Percentiles rank a stretch among this genome's conserved stretches.
Evolutionary conservation across 805 yeast species (phyloP).

Genomic region (Cyberlindnera veronae): DNA sequence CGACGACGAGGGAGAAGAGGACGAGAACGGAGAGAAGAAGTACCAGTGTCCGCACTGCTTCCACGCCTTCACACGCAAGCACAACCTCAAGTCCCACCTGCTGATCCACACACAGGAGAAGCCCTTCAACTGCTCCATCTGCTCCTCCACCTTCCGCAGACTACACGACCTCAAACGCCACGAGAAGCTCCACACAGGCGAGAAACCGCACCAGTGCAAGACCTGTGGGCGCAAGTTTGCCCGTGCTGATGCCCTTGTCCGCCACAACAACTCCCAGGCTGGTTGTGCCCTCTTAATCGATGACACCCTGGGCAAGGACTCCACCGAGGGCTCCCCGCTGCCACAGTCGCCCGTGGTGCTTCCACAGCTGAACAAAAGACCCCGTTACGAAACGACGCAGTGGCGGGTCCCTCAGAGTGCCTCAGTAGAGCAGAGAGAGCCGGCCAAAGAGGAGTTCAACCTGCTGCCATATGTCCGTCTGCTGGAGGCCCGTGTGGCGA

Average conservation of each 20-base stretch:
- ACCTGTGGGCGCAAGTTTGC: conserved; percentile 66
- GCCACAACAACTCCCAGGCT: conserved; percentile 55
- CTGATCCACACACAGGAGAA: conserved; percentile 62
- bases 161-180: conserved; percentile 77
- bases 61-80: conserved; percentile 66
- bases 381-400: not conserved
- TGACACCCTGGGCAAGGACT: conserved; percentile 1
- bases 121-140: conserved; percentile 60
- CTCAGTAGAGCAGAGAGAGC: too few species aligned
- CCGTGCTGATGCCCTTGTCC: conserved; percentile 67
- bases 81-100: conserved; percentile 69
- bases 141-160: conserved; percentile 62
- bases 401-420: not conserved
- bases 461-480: conserved; percentile 22
- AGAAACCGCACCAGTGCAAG: conserved; percentile 60
- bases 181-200: conserved; percentile 72
- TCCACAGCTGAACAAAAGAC: too few species aligned
- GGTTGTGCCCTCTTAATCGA: conserved; percentile 24
- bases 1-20: conserved; percentile 8
- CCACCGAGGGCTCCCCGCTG: not conserved
- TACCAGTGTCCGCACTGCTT: conserved; percentile 52
- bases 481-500: conserved; percentile 21
- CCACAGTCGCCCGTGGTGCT: not conserved
- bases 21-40: conserved; percentile 6
- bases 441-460: conserved; percentile 7